A percentile compares a stretch with the other conserved stretches of the same genome.
These are phyloP conservation scores for Fragilariopsis cylindrus DNA, from an alignment of 108 stramenopile species.

Conservation along the genomic window DNA sequence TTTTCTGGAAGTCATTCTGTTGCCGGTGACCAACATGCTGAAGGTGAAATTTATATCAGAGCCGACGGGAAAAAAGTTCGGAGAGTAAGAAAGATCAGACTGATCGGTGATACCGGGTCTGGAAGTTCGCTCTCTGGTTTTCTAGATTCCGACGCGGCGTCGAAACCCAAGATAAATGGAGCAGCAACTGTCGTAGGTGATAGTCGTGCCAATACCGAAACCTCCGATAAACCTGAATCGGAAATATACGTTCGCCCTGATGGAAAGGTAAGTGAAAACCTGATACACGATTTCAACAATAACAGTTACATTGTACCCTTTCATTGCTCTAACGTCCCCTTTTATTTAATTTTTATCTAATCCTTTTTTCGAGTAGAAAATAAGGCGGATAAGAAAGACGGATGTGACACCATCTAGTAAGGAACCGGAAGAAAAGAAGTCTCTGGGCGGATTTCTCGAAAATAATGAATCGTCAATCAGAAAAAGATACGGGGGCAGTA, in stretches of 20 bases:
- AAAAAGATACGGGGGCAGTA: conserved; percentile 30
- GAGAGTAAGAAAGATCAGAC: conserved; percentile 24
- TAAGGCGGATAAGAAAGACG: conserved; percentile 25
- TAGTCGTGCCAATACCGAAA: conserved; percentile 4
- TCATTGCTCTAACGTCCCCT: background rate
- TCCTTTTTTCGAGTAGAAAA: conserved; percentile 5
- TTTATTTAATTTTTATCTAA: background rate
- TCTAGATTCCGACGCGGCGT: conserved; percentile 11
- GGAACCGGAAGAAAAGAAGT: conserved; percentile 15
- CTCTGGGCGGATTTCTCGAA: conserved; percentile 33
- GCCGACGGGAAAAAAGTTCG: conserved; percentile 55
- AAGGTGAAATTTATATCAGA: conserved; percentile 52
- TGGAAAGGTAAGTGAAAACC: conserved; percentile 32
- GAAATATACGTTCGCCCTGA: conserved; percentile 54
- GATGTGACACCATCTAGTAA: conserved; percentile 3
- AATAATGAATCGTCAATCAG: conserved; percentile 17
- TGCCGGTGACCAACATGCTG: conserved; percentile 34
- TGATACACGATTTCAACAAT: background rate
- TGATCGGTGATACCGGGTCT: background rate
- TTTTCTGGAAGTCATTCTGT: conserved; percentile 49
- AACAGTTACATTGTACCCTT: conserved; percentile 24
- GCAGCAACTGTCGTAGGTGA: conserved; percentile 39
- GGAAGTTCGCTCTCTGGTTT: conserved; percentile 9
- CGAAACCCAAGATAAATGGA: conserved; percentile 25
- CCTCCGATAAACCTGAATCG: conserved; percentile 29